Conservation (phyloP, 2,329 filamentous ascomycete genomes). For the Gremmenia infestans region DNA sequence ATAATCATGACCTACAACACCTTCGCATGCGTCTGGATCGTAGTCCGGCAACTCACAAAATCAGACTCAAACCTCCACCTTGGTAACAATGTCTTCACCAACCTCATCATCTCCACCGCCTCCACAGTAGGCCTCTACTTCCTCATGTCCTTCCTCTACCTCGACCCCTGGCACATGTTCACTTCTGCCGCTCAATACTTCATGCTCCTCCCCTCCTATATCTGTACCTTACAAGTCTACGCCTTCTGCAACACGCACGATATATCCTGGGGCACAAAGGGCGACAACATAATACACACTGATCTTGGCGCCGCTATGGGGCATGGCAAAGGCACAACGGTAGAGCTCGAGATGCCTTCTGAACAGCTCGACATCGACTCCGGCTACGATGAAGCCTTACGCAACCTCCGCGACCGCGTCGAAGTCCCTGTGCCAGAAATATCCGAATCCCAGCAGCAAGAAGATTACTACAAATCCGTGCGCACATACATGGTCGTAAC, state of each 20-base stretch:
- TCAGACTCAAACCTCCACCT: constrained; percentile 48
- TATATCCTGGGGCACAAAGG: constrained; percentile 98
- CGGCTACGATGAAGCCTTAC: constrained; percentile 93
- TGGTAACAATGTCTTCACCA: constrained; percentile 89
- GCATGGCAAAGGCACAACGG: constrained; percentile 66
- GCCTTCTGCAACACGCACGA: constrained; percentile 99
- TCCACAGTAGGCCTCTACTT: constrained; percentile 94
- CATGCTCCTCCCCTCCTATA: constrained; percentile 83
- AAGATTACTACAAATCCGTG: constrained; percentile 97
- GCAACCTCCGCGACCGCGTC: constrained; percentile 89
- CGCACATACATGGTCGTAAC: constrained; percentile 95
- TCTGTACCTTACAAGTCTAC: constrained; percentile 96
- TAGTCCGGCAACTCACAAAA: constrained; percentile 67
- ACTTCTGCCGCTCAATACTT: constrained; percentile 91
- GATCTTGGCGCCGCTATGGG: constrained; percentile 84
- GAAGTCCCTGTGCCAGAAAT: constrained; percentile 62
- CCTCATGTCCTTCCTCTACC: constrained; percentile 90
- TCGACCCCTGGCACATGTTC: constrained; percentile 99
- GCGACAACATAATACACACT: constrained; percentile 90
- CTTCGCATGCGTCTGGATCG: constrained; percentile 84
- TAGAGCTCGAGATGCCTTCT: constrained; percentile 94
- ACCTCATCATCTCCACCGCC: constrained; percentile 82
- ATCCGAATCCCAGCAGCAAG: constrained; percentile 80
- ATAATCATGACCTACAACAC: constrained; percentile 96
- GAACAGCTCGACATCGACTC: constrained; percentile 98